Conservation (phyloP, 768 basidiomycete genomes). For the Boletus rufocinnamomeus region DNA sequence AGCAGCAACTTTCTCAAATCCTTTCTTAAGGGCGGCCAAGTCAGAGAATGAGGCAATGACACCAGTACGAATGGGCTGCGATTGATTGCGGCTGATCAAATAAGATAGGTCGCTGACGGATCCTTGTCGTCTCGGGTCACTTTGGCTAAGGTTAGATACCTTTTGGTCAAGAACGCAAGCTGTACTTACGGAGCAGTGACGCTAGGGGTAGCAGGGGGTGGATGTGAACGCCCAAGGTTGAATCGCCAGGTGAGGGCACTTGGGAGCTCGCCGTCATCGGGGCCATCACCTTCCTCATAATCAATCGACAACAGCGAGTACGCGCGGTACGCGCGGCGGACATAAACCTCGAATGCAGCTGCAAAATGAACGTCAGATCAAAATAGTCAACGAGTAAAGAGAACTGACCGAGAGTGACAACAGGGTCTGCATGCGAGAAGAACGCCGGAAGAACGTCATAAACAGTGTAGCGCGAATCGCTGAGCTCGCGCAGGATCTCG, state of each 20-base stretch:
- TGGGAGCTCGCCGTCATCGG: constrained; percentile 81
- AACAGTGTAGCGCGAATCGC: constrained; percentile 94
- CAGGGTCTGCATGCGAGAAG: constrained; percentile 84
- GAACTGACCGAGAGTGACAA: constrained; percentile 75
- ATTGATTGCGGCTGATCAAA: constrained; percentile 82
- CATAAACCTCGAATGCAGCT: constrained; percentile 96
- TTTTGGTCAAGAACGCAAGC: background rate
- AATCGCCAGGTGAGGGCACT: constrained; percentile 91
- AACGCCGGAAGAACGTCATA: constrained; percentile 97
- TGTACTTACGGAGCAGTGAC: constrained; percentile 41
- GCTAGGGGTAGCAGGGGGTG: constrained; percentile 81
- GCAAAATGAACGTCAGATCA: constrained; percentile 5
- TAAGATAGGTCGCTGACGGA: constrained; percentile 97
- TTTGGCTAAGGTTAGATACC: constrained; percentile 26
- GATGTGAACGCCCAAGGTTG: constrained; percentile 87
- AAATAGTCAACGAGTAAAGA: background rate
- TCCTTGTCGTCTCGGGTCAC: constrained; percentile 74
- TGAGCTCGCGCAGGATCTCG: constrained; percentile 89
- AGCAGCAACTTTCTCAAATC: constrained; percentile 72
- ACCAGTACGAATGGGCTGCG: constrained; percentile 88
- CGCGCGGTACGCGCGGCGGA: constrained; percentile 93
- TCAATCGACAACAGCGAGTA: constrained; percentile 91
- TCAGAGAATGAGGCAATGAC: constrained; percentile 90
- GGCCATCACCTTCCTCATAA: constrained; percentile 88
- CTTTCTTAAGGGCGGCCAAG: constrained; percentile 62